These are phyloP conservation scores for Penium margaritaceum DNA, from an alignment of 139 green algal species.

Conservation along the genomic window DNA sequence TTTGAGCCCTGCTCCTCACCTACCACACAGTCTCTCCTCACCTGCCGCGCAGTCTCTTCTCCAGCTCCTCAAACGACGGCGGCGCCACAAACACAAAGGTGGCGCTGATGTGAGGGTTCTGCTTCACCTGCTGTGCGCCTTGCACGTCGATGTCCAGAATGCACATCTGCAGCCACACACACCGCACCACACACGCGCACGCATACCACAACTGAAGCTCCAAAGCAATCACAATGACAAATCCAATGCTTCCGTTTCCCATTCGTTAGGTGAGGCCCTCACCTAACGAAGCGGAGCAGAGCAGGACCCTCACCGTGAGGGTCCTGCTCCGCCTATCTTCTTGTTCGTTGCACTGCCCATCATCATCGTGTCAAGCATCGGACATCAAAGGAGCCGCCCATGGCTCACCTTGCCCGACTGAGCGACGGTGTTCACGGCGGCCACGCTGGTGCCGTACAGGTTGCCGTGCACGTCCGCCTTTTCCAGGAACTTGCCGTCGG, in stretches of 20 bases:
- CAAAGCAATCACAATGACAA: neutral
- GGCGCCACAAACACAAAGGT: constrained; percentile 50
- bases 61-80: constrained; percentile 51
- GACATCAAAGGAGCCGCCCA: too few relatives aligned
- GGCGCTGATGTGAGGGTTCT: constrained; percentile 22
- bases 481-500: constrained; percentile 50
- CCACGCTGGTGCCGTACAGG: constrained; percentile 52
- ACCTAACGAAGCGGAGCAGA: too few relatives aligned
- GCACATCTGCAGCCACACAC: constrained; percentile 30
- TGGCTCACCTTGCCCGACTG: constrained; percentile 29
- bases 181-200: neutral
- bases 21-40: too few relatives aligned
- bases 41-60: constrained; percentile 45
- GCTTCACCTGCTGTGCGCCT: constrained; percentile 44
- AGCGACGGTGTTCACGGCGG: constrained; percentile 42
- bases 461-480: constrained; percentile 52
- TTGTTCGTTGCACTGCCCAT: too few relatives aligned
- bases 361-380: too few relatives aligned
- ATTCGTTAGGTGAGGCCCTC: too few relatives aligned
- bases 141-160: constrained; percentile 56
- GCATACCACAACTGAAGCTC: too few relatives aligned
- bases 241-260: too few relatives aligned
- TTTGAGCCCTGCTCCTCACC: too few relatives aligned
- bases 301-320: too few relatives aligned
- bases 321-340: too few relatives aligned